Base-by-base conservation (phyloP, 139 green algal species). In the Chlorella sp. region DNA sequence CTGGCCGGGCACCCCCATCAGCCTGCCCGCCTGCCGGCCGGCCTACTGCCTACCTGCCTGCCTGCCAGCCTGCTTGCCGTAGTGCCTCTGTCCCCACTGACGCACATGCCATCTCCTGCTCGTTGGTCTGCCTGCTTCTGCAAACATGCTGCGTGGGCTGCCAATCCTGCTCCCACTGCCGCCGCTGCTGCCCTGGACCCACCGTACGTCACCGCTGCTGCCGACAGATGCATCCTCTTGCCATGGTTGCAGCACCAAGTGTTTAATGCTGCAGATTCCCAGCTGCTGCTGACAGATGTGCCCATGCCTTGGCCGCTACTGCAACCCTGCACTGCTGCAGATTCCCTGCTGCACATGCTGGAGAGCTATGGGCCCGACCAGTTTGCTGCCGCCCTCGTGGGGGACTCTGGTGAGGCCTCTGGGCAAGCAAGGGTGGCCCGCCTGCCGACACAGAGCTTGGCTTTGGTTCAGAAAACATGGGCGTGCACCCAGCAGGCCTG, bases 341-440 rank as follows among this genome's bases (percentile, higher is more conserved):
- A 99, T 93, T 96, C 91, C 75, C 93, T 99, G 88, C 94, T 99
- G 42, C 96, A 99, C 90, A 90, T 97, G 66, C 94, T 99, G 64
- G 94, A 97, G 69, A 91, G 88, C 75, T 93, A 92, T 61, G 95
- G 96, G 0, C 81, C 96, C 11, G 90, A 92, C 18, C 93, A 93
- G 1, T 98, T 99, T 94, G 95, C 97, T 0, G 91, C 92, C 40
- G 96, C 96, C 0, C 90, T 99, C 28, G 86, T 90, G 12, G 97
- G 94, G 5, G 97, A 99, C 93, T 88, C 90, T 4, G 79, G 79
- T 85, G 28, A 64, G 79, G 39, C 0, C 5, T 16, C 48, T 9
- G 9, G 48, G 48, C 9, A 57, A 57, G 48, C 48, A 57, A 57
- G 48, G 48, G 48, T 57, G 48, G 48, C 48, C 48, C 9, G 48